These are phyloP conservation scores for Oxyria digyna DNA, from an alignment of 148 eudicot genomes.

Conservation along the genomic window DNA sequence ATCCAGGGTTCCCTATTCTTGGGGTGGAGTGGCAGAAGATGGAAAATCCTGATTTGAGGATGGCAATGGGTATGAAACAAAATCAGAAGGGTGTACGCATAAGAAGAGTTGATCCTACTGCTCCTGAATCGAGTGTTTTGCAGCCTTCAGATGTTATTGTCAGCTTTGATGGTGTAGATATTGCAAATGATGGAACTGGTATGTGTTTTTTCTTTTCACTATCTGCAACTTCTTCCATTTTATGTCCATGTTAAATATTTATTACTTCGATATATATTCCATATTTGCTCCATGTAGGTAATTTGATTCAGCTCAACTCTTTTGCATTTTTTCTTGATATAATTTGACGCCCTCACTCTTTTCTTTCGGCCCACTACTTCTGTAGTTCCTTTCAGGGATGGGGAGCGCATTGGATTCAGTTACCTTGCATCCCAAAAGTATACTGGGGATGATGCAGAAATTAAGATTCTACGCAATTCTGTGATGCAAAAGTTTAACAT, in stretches of 20 bases:
- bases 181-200: conserved; percentile 46
- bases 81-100: conserved; percentile 37
- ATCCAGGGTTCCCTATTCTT: conserved; percentile 32
- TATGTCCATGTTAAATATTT: too few relatives aligned
- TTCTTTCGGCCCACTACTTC: neutral
- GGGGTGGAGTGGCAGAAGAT: conserved; percentile 42
- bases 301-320: too few relatives aligned
- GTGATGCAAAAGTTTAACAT: conserved; percentile 23
- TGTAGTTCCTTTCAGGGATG: conserved; percentile 32
- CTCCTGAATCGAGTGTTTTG: conserved; percentile 28
- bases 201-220: too few relatives aligned
- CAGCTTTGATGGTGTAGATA: conserved; percentile 34
- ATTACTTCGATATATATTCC: too few relatives aligned
- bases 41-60: conserved; percentile 37
- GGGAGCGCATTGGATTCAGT: conserved; percentile 44
- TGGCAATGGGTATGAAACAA: conserved; percentile 25
- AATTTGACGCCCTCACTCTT: neutral
- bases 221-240: neutral
- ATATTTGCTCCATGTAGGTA: neutral
- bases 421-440: conserved; percentile 38
- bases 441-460: conserved; percentile 23
- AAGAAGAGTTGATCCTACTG: conserved; percentile 36
- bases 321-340: neutral
- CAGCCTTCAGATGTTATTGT: conserved; percentile 36
- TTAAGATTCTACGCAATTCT: conserved; percentile 35